Percentiles rank a stretch among this genome's conserved stretches.
Evolutionary conservation across 202 grass and related monocot species (phyloP).

Genomic region (Musa balbisiana): DNA sequence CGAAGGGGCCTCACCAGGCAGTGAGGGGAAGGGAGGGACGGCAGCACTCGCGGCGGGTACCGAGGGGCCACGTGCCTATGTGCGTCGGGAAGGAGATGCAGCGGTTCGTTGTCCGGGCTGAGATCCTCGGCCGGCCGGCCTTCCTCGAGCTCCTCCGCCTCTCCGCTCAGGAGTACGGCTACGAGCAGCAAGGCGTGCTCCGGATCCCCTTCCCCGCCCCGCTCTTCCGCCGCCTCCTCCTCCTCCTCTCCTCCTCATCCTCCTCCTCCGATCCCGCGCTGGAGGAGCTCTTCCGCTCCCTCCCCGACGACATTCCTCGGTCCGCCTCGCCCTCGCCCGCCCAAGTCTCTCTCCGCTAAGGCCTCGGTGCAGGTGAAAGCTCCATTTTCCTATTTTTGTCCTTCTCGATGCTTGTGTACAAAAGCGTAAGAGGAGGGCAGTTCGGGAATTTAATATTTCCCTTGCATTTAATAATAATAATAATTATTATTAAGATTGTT

Average conservation of each 20-base stretch:
- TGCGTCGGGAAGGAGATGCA: slow-evolving; percentile 27
- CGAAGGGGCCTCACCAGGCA: neutral
- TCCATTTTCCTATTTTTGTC: neutral
- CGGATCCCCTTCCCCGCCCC: slow-evolving; percentile 10
- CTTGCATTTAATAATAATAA: neutral
- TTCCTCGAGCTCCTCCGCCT: slow-evolving; percentile 27
- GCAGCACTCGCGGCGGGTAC: neutral
- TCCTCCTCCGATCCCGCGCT: neutral
- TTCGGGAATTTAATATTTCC: slow-evolving; percentile 3
- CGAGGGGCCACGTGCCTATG: slow-evolving; percentile 30
- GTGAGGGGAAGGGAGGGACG: neutral
- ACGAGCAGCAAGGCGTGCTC: slow-evolving; percentile 21
- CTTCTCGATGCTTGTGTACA: neutral
- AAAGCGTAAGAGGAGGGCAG: neutral
- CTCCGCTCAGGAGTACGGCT: slow-evolving; percentile 22
- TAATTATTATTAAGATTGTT: neutral
- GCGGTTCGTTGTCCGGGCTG: slow-evolving; percentile 9
- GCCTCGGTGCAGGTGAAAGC: neutral
- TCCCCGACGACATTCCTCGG: neutral
- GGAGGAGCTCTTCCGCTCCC: slow-evolving; percentile 12
- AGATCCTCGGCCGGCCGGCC: slow-evolving; percentile 13
- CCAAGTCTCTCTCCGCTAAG: too few relatives aligned
- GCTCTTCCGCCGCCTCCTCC: slow-evolving; percentile 12
- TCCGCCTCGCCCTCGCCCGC: neutral
- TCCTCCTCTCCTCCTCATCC: neutral